These are phyloP conservation scores for Aspergillus wentii DNA, from an alignment of 495 filamentous ascomycete genomes.

Conservation along the genomic window DNA sequence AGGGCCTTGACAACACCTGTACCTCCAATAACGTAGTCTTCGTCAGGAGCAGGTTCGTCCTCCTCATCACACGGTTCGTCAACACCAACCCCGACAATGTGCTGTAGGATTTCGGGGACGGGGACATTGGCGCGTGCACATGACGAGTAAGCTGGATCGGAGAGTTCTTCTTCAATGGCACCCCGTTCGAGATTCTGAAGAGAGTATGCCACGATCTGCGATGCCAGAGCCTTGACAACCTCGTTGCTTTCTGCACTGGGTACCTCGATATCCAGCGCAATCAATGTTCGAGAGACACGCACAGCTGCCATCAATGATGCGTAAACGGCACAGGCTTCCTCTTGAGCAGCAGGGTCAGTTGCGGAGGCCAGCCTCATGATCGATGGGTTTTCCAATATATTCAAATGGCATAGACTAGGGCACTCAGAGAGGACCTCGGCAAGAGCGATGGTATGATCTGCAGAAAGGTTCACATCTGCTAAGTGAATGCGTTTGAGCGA, in stretches of 20 bases:
- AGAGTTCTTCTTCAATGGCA: constrained; percentile 42
- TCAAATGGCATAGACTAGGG: constrained; percentile 78
- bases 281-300: constrained; percentile 73
- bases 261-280: constrained; percentile 89
- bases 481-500: constrained; percentile 82
- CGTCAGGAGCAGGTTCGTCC: constrained; percentile 72
- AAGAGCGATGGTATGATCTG: constrained; percentile 84
- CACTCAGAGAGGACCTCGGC: constrained; percentile 87
- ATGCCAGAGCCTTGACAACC: constrained; percentile 86
- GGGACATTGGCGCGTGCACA: constrained; percentile 35
- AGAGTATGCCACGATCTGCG: constrained; percentile 89
- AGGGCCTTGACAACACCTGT: constrained; percentile 94
- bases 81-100: constrained; percentile 54
- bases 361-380: constrained; percentile 64
- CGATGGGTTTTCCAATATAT: constrained; percentile 76
- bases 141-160: constrained; percentile 26
- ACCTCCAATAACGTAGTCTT: constrained; percentile 93
- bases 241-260: constrained; percentile 74
- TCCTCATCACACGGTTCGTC: constrained; percentile 53
- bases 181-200: constrained; percentile 81
- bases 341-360: constrained; percentile 65
- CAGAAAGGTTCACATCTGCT: constrained; percentile 75
- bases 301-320: constrained; percentile 88
- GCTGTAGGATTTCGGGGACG: constrained; percentile 62
- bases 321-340: constrained; percentile 92